These are phyloP conservation scores for Kuraishia capsulata DNA, from an alignment of 805 yeast species.

Conservation along the genomic window DNA sequence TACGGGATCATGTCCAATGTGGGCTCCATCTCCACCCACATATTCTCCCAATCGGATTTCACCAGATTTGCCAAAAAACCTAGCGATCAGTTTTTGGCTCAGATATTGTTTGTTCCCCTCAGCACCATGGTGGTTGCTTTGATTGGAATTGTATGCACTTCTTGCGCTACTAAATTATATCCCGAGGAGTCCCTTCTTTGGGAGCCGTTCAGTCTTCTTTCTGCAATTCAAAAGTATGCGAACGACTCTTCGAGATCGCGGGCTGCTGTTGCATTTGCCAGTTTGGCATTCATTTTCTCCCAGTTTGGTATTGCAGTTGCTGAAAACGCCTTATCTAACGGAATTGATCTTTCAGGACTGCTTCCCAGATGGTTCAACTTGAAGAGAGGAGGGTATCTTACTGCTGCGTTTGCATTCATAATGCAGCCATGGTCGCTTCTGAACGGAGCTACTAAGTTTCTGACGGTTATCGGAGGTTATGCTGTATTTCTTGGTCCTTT, in stretches of 20 bases:
- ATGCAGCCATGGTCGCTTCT: conserved; percentile 31
- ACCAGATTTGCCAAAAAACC: conserved; percentile 18
- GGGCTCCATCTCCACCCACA: conserved; percentile 27
- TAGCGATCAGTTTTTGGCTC: conserved; percentile 17
- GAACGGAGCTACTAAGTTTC: conserved; percentile 24
- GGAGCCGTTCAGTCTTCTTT: conserved; percentile 33
- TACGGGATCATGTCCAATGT: conserved; percentile 28
- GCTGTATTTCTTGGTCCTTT: conserved; percentile 30
- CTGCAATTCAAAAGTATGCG: conserved; percentile 27
- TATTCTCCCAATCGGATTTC: conserved; percentile 26
- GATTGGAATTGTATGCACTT: conserved; percentile 34
- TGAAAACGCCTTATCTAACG: conserved; percentile 32
- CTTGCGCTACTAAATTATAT: conserved; percentile 24
- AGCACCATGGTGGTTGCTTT: conserved; percentile 23
- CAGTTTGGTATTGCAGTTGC: conserved; percentile 30
- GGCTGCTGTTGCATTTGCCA: conserved; percentile 39
- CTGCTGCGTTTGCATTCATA: conserved; percentile 22
- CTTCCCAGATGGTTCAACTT: conserved; percentile 33
- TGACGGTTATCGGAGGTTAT: conserved; percentile 18
- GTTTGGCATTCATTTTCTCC: conserved; percentile 24
- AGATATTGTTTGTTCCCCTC: conserved; percentile 20
- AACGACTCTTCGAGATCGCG: conserved; percentile 28
- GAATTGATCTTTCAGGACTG: conserved; percentile 40
- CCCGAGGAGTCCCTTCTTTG: conserved; percentile 19
- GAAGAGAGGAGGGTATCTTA: conserved; percentile 35